Conservation (phyloP, 148 eudicot species). For the Limonium bicolor region DNA sequence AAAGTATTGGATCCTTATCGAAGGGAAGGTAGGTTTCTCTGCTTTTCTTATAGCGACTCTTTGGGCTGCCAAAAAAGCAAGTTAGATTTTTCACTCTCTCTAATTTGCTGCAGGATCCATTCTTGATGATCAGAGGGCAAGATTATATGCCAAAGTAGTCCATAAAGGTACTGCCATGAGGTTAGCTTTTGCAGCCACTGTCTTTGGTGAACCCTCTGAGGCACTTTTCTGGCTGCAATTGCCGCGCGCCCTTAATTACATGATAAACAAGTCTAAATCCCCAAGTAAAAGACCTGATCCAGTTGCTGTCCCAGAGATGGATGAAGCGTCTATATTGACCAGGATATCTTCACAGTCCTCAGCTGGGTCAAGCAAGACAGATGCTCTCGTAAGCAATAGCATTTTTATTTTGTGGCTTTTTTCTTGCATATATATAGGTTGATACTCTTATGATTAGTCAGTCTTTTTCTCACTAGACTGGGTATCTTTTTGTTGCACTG, state of each 20-base stretch:
- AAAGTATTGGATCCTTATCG: conserved; percentile 94
- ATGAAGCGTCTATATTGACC: conserved; percentile 61
- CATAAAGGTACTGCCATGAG: conserved; percentile 60
- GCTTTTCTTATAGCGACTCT: too few species aligned
- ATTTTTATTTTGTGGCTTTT: too few species aligned
- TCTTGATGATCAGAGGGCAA: conserved; percentile 84
- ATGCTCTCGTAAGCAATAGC: conserved; percentile 59
- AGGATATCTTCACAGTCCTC: conserved; percentile 60
- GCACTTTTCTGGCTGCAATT: conserved; percentile 92
- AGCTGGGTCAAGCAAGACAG: conserved; percentile 37
- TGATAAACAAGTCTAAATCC: conserved; percentile 58
- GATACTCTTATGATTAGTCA: too few species aligned
- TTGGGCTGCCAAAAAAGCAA: too few species aligned
- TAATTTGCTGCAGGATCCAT: conserved; percentile 49
- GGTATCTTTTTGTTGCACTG: too few species aligned
- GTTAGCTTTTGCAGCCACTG: conserved; percentile 92
- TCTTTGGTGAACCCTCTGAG: conserved; percentile 89
- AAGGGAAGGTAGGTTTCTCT: conserved; percentile 49
- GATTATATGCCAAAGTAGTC: conserved; percentile 63
- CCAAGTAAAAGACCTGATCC: conserved; percentile 31
- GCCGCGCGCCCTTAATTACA: conserved; percentile 69
- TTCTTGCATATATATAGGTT: too few species aligned
- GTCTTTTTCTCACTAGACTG: too few species aligned
- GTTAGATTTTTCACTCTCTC: too few species aligned
- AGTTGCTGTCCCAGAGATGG: conserved; percentile 36